Evolutionary conservation across 768 basidiomycete species (phyloP).

Genomic region (Mycena vitilis): DNA sequence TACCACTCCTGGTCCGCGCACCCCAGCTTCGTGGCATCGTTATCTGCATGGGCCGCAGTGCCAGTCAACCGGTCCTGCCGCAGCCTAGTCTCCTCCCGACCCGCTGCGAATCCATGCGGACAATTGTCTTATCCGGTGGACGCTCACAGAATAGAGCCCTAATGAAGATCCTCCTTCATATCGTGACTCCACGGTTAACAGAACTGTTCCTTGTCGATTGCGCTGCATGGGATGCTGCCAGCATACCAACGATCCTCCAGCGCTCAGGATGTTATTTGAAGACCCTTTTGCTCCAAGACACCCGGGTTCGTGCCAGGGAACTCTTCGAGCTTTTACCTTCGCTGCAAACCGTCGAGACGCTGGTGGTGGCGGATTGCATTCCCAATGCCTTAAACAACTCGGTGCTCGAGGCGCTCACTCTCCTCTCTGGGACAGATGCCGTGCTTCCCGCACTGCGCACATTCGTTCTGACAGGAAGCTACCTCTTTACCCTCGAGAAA

Average conservation of each 20-base stretch:
- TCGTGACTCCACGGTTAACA: neutral
- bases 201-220: neutral
- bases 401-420: neutral
- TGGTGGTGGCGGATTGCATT: neutral
- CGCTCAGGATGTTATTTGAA: constrained; percentile 8
- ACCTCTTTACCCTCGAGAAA: constrained; percentile 6
- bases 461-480: neutral
- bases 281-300: neutral
- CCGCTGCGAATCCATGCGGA: neutral
- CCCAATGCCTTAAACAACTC: constrained; percentile 3
- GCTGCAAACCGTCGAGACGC: neutral
- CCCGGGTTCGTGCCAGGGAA: neutral
- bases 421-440: neutral
- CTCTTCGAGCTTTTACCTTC: neutral
- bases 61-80: no score
- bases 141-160: neutral
- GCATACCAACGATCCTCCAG: neutral
- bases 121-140: neutral
- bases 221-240: neutral
- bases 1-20: no score
- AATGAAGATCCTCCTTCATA: neutral
- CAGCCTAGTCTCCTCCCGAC: neutral
- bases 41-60: no score
- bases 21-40: no score
- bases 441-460: neutral